Evolutionary conservation across 1,139 yeast genomes (phyloP).

Genomic region (Pichia sp.): DNA sequence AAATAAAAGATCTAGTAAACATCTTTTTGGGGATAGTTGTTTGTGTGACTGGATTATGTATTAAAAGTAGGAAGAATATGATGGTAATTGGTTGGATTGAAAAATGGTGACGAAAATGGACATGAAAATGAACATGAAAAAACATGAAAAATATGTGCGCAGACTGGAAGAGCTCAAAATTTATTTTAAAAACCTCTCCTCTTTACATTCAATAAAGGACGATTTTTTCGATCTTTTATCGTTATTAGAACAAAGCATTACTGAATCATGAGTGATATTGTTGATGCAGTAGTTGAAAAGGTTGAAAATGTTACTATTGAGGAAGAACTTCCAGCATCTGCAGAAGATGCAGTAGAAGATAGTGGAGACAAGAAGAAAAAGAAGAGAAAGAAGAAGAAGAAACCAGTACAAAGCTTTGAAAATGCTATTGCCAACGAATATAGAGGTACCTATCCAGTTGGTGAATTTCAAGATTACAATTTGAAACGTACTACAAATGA

Average conservation of each 20-base stretch:
- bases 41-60: not conserved
- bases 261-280: not conserved
- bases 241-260: not conserved
- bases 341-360: constrained; percentile 28
- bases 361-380: constrained; percentile 42
- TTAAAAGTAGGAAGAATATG: not conserved
- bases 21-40: not conserved
- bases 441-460: constrained; percentile 76
- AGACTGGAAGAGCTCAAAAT: no score
- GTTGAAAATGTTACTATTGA: not conserved
- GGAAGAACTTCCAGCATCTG: constrained; percentile 3
- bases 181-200: no score
- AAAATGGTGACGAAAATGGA: not conserved
- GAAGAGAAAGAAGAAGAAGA: constrained; percentile 44
- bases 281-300: not conserved
- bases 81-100: not conserved
- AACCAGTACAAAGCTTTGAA: constrained; percentile 26
- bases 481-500: constrained; percentile 76
- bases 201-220: not conserved
- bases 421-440: constrained; percentile 50
- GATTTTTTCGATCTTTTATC: not conserved
- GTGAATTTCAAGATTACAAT: constrained; percentile 78
- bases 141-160: not conserved
- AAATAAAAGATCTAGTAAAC: not conserved
- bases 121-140: not conserved